Percentiles rank a stretch among this genome's conserved stretches.
Conservation (phyloP, 2,329 filamentous ascomycete genomes). For the Botrytis deweyae region DNA sequence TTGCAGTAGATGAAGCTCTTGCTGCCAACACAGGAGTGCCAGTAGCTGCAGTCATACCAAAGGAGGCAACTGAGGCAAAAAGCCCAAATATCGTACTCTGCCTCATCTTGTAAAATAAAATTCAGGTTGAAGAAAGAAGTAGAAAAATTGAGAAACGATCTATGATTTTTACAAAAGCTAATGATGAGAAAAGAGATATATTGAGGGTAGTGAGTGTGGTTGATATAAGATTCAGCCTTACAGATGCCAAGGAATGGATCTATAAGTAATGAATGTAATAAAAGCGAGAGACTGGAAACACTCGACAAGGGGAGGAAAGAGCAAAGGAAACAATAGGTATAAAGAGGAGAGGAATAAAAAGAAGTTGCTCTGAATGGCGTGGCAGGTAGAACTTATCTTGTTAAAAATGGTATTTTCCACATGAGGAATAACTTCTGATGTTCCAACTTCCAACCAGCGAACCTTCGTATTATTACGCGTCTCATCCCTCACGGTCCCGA, state of each 20-base stretch:
- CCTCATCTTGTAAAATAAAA: conserved; percentile 22
- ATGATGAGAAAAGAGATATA: background rate
- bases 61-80: conserved; percentile 10
- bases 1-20: conserved; percentile 29
- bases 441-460: conserved; percentile 13
- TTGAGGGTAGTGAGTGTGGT: conserved; percentile 6
- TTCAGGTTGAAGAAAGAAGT: background rate
- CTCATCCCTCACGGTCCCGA: background rate
- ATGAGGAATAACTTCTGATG: background rate
- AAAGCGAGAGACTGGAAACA: background rate
- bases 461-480: conserved; percentile 15
- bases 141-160: background rate
- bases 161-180: background rate
- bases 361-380: background rate
- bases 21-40: conserved; percentile 29
- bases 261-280: conserved; percentile 16
- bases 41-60: conserved; percentile 21
- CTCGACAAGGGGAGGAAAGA: background rate
- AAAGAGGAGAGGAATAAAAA: background rate
- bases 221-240: conserved; percentile 12
- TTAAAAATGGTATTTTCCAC: conserved; percentile 4
- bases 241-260: conserved; percentile 15
- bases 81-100: conserved; percentile 9
- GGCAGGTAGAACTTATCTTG: conserved; percentile 19
- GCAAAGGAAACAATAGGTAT: background rate